Evolutionary conservation across 2,329 filamentous ascomycete species (phyloP).

Genomic region (Fusarium aywerte): DNA sequence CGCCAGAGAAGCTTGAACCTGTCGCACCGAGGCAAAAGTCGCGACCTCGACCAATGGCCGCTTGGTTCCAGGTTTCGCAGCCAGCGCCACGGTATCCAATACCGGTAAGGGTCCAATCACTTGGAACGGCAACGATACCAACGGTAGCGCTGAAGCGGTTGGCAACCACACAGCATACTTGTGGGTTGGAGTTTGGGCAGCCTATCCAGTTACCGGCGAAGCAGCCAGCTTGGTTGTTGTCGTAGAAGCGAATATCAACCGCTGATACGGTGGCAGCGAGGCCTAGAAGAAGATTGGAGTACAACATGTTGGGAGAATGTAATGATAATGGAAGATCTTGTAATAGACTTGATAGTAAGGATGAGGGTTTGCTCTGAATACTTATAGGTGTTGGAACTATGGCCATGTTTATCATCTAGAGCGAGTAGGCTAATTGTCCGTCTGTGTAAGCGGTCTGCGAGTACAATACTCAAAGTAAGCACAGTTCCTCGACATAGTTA

Average conservation of each 20-base stretch:
- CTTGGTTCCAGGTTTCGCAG: background rate
- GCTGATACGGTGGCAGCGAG: background rate
- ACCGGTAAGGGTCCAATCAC: background rate
- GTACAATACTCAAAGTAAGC: background rate
- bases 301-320: background rate
- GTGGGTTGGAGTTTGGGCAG: background rate
- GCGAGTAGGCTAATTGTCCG: too few species aligned
- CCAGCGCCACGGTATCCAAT: background rate
- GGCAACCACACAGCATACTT: background rate
- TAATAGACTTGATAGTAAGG: background rate
- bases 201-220: background rate
- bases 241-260: background rate
- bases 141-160: background rate
- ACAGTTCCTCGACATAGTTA: background rate
- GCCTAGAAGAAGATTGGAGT: background rate
- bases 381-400: background rate
- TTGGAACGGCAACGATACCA: background rate
- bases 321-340: background rate
- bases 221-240: background rate
- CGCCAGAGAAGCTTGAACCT: background rate
- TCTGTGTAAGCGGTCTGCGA: too few species aligned
- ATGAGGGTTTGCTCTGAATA: background rate
- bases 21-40: background rate
- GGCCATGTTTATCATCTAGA: background rate
- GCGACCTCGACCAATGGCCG: background rate